Evolutionary conservation across 2,329 filamentous ascomycete genomes (phyloP).

Genomic region (Pseudofabraea citricarpa): DNA sequence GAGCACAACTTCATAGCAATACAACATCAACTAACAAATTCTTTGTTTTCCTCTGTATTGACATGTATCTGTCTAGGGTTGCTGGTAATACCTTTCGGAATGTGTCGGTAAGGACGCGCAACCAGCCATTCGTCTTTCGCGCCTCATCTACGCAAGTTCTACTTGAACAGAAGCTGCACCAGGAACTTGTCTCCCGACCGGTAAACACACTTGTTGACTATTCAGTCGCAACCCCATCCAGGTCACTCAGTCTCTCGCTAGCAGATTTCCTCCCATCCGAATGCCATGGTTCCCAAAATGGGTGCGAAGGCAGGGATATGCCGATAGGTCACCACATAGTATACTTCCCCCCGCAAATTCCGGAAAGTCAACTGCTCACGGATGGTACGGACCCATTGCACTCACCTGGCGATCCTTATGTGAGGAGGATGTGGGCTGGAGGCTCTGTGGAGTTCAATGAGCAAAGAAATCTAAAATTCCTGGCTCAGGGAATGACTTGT

Average conservation of each 20-base stretch:
- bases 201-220: constrained; percentile 37
- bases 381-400: constrained; percentile 86
- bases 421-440: constrained; percentile 83
- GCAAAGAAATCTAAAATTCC: constrained; percentile 13
- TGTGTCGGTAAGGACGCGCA: no score
- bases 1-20: no score
- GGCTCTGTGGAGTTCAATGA: constrained; percentile 59
- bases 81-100: no score
- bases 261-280: constrained; percentile 44
- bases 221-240: constrained; percentile 55
- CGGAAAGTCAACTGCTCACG: constrained; percentile 56
- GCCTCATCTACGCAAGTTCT: no score
- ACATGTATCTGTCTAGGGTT: no score
- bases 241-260: constrained; percentile 62
- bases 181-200: constrained; percentile 18
- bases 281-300: constrained; percentile 15
- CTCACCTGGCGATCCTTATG: constrained; percentile 66
- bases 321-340: constrained; percentile 75
- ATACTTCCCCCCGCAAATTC: constrained; percentile 74
- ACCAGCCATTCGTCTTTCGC: no score
- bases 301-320: constrained; percentile 7
- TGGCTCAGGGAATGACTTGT: constrained; percentile 31
- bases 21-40: no score
- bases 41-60: no score
- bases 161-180: constrained; percentile 12